phyloP scores from a whole-genome alignment of 768 basidiomycete genomes.

The Chalciporus piperatus region DNA sequence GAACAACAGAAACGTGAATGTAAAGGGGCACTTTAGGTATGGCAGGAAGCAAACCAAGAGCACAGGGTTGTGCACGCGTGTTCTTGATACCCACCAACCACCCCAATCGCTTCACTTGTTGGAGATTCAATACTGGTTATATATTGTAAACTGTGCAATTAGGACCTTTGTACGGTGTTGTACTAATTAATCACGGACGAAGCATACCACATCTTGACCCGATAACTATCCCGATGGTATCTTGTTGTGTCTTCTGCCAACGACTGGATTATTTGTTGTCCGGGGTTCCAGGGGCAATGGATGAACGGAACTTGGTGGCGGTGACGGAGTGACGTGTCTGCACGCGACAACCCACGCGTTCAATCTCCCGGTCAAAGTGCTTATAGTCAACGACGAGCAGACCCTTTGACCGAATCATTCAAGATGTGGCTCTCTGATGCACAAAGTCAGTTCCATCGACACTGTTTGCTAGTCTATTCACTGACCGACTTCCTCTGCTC shows the following conservation, averaged over 20 bases:
- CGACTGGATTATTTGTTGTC: no score
- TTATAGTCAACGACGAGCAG: background rate
- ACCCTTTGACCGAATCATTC: conserved; percentile 7
- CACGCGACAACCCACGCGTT: conserved; percentile 5
- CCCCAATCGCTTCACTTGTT: conserved; percentile 20
- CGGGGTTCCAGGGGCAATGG: no score
- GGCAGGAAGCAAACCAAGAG: background rate
- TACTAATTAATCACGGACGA: conserved; percentile 3
- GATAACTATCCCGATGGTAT: background rate
- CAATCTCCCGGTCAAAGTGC: background rate
- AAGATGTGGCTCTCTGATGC: conserved; percentile 54
- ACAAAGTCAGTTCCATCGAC: conserved; percentile 36
- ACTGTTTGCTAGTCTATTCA: background rate
- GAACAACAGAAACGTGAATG: conserved; percentile 28
- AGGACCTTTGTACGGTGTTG: conserved; percentile 14
- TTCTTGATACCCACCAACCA: conserved; percentile 20
- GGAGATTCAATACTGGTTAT: conserved; percentile 20
- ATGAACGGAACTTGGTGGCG: conserved; percentile 13
- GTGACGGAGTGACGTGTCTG: conserved; percentile 18
- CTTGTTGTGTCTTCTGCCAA: no score
- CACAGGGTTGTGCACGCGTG: background rate
- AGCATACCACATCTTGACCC: conserved; percentile 6
- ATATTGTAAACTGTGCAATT: conserved; percentile 23
- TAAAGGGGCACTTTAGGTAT: background rate
- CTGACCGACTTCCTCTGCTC: conserved; percentile 11